Base-by-base conservation (phyloP, 805 yeast species). In the Yarrowia sp. region DNA sequence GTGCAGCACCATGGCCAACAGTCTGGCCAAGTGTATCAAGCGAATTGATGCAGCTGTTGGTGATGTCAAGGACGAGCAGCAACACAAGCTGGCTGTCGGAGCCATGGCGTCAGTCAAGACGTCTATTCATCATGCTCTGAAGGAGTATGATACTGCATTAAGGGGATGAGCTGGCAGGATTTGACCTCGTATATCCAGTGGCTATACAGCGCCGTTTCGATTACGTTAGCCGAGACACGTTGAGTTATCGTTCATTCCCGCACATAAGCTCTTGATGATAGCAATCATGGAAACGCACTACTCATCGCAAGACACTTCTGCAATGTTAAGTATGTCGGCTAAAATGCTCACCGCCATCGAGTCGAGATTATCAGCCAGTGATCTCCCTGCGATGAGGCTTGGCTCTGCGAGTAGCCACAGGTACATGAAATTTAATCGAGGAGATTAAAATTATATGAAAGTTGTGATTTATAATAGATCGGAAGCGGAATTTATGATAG, bases 41-140 rank as follows among this genome's bases (percentile, higher is more conserved):
- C 69, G 87, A 49, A 76, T 83, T 8, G 75, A 75, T 22, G 77
- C 80, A 0, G 74, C 72, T 14, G 64, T 72, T 1, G 68, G 67
- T 3, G 64, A 52, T 6, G 68, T 74, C 1, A 62, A 67, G n/a
- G 70, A 67, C 5, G 66, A 54, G 21, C 48, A 46, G 38, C 68
- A 66, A 22, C 65, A 58, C 35, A 64, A 63, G 36, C 65, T 67
- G 58, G 69, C 68, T 2, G 33, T 58, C 4, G 43, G 26, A 14
- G 66, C 73, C 21, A 68, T 85, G 72, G 73, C 70, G 11, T 85
- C 88, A 1, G 73, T 84, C 19, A 70, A 73, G 9, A 75, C 73
- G 3, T 80, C 86, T 1, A 71, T 85, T 19, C 70, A 73, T 21
- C 71, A 75, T n/a, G 88, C 89, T 0, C 69, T 83, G 12, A 68